Base-by-base conservation (phyloP, 805 yeast genomes). In the Nakazawaea wyomingensis region DNA sequence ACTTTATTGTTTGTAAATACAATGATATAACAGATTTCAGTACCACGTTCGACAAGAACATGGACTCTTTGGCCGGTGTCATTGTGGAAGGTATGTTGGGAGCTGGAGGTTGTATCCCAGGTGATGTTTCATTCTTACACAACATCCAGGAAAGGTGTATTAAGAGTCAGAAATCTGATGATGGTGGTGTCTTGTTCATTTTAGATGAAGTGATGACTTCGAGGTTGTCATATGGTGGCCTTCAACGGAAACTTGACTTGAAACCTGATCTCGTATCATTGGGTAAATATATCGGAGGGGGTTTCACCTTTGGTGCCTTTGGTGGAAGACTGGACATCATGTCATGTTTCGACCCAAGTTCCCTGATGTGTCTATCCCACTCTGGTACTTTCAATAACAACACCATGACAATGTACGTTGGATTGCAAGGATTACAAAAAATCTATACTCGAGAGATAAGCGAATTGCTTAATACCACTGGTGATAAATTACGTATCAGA, bases 131-230 rank as follows among this genome's bases (percentile, higher is more conserved):
- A 13, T 48, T 48, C 26, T 29, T 48, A 9, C 24, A 34, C 6
- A 24, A 29, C 20, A 45, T 48, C 22, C 45, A 48, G 22, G 17
- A n/a, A 16, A 38, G 32, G 14, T 48, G 51, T 32, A n/a, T n/a
- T n/a, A n/a, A n/a, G n/a, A n/a, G n/a, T n/a, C n/a, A n/a, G n/a
- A n/a, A n/a, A n/a, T n/a, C n/a, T n/a, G 34, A 40, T n/a, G 37
- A 34, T n/a, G 5, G 6, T 10, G 41, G 32, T 21, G 21, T 35
- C 3, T 26, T 48, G 11, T 48, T 48, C 39, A 48, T 48, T 11
- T 19, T 48, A 27, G 51, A 48, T 30, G 51, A 48, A 30, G 51
- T 48, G 13, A 48, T 48, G 51, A 48, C 51, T 7, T 45, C 49
- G 8, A 22, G 51, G 22, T 20, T 48, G 34, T 32, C 41, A 9